phyloP scores from a whole-genome alignment of 2,329 filamentous ascomycete genomes.

The Trichoderma sp. region DNA sequence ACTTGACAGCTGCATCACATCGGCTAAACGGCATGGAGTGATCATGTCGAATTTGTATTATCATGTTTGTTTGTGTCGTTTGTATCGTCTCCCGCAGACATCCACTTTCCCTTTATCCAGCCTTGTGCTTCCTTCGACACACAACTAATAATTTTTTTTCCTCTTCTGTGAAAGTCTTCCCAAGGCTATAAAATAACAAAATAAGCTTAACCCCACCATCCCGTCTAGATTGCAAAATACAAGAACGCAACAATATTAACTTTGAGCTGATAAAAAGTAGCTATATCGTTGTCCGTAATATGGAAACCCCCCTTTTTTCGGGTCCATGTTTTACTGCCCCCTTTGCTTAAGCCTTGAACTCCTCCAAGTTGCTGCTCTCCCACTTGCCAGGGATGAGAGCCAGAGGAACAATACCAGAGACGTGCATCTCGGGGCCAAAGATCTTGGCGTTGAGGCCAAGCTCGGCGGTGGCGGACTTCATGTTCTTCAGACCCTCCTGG shows the following conservation, averaged over 20 bases:
- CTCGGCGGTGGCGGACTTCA: conserved; percentile 94
- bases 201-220: conserved; percentile 32
- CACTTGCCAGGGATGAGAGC: conserved; percentile 71
- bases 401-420: conserved; percentile 93
- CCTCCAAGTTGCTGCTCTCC: conserved; percentile 61
- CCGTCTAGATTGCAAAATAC: conserved; percentile 41
- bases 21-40: conserved; percentile 6
- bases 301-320: conserved; percentile 27
- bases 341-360: conserved; percentile 57
- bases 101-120: conserved; percentile 22
- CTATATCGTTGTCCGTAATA: conserved; percentile 23
- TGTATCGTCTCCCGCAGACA: conserved; percentile 17
- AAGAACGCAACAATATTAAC: conserved; percentile 33
- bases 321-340: conserved; percentile 12
- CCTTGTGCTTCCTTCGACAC: conserved; percentile 12
- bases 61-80: conserved; percentile 25
- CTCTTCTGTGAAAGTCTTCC: conserved; percentile 21
- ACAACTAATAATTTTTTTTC: not conserved
- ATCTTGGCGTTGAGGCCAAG: conserved; percentile 73
- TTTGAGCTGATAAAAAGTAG: conserved; percentile 10
- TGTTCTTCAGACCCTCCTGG: conserved; percentile 99
- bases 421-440: conserved; percentile 83
- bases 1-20: conserved; percentile 8
- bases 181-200: conserved; percentile 21
- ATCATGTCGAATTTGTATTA: conserved; percentile 25